Evolutionary conservation across 106 monocot species (phyloP).

Genomic region (Cymbidium sinense): DNA sequence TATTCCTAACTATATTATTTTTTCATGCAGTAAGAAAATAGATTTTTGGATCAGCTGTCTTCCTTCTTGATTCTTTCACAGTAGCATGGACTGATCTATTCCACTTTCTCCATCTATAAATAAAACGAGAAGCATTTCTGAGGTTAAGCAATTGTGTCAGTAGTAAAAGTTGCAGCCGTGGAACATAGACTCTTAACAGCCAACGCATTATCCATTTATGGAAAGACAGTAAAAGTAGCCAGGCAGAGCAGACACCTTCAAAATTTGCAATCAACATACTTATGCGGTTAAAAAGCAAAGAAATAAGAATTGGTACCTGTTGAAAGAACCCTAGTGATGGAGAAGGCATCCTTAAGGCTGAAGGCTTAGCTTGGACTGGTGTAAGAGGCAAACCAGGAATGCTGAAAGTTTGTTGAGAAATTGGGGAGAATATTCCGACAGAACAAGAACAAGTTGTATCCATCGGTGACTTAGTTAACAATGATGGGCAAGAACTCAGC

Average conservation of each 20-base stretch:
- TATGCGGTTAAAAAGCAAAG: too few relatives aligned
- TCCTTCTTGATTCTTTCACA: neutral
- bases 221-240: neutral
- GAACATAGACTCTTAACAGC: neutral
- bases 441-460: constrained; percentile 5
- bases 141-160: neutral
- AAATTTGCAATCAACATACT: neutral
- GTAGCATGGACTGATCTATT: neutral
- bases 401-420: constrained; percentile 11
- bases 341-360: constrained; percentile 67
- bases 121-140: neutral
- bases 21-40: neutral
- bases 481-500: constrained; percentile 4
- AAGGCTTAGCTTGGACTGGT: constrained; percentile 33
- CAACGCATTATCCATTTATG: neutral
- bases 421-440: neutral
- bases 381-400: constrained; percentile 11
- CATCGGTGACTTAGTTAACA: constrained; percentile 4
- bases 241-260: neutral
- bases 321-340: constrained; percentile 68
- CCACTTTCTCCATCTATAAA: neutral
- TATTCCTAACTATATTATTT: neutral
- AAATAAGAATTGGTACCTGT: constrained; percentile 23
- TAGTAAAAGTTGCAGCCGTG: neutral
- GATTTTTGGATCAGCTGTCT: neutral